phyloP scores from a whole-genome alignment of 2,329 filamentous ascomycete genomes.

The Arthrobotrys pseudoclavata region DNA sequence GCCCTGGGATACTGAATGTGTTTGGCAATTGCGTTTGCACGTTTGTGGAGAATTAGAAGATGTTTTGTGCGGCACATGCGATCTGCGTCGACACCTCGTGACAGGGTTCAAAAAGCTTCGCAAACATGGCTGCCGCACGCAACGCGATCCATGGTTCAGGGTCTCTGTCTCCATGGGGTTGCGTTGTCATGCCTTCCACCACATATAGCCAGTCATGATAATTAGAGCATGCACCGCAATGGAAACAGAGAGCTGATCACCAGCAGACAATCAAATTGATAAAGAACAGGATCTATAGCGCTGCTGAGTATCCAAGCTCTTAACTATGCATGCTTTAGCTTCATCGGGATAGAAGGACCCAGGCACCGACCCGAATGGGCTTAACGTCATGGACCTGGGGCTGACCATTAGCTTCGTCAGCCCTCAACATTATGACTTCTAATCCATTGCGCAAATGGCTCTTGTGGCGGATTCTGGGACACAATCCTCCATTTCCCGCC shows the following conservation, averaged over 20 bases:
- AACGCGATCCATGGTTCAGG: constrained; percentile 6
- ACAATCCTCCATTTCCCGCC: constrained; percentile 1
- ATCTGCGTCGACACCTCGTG: constrained; percentile 12
- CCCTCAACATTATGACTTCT: constrained; percentile 9
- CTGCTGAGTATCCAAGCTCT: not conserved
- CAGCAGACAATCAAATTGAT: too few species aligned
- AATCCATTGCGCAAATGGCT: constrained; percentile 27
- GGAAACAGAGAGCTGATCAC: too few species aligned
- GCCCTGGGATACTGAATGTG: not conserved
- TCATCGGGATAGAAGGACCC: not conserved
- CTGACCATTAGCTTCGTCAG: constrained; percentile 24
- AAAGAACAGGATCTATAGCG: too few species aligned
- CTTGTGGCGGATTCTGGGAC: constrained; percentile 35
- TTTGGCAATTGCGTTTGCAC: not conserved
- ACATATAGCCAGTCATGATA: not conserved
- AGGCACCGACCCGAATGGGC: not conserved
- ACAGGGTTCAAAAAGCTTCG: constrained; percentile 22
- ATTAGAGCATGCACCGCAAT: too few species aligned
- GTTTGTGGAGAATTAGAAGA: constrained; percentile 16
- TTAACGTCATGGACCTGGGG: constrained; percentile 13
- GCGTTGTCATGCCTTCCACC: not conserved
- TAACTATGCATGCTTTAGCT: not conserved
- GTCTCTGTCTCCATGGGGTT: not conserved
- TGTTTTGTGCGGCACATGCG: constrained; percentile 23
- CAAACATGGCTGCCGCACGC: constrained; percentile 17